Base-by-base conservation (phyloP, 352 stramenopile species). In the Saprolegnia diclina region DNA sequence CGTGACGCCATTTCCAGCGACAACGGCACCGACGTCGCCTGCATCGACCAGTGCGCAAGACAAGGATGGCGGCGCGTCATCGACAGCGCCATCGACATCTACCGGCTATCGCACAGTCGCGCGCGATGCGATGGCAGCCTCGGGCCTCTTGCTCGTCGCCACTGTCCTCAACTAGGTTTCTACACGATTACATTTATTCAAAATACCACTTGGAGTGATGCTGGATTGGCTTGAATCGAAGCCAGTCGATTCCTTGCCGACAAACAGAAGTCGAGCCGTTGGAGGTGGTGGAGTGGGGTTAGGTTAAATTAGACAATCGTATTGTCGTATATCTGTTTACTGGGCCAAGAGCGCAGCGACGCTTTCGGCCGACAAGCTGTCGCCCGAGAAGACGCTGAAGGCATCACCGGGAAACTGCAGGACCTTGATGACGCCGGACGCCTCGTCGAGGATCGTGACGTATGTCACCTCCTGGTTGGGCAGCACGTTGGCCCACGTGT, bases 371-470 rank as follows among this genome's bases (percentile, higher is more conserved):
- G 32, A 53, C 35, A 65, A 18, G 5, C 18, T 35, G 57, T 38
- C 24, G 4, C 19, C 18, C 14, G 52, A 21, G 53, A 66, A 66
- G 50, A 81, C 81, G 56, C 64, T 50, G 71, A 89, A 90, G 71
- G 88, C 77, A 55, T 82, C 81, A 63, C 61, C 73, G 4, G 64
- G 71, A 55, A 90, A 55, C 72, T 91, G 76, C 6, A 90, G 61
- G 48, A 92, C 83, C 73, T 87, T 88, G 64, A 90, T 79, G 9
- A 79, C 59, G 10, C 79, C 79, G 3, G 78, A 53, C 19, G 74
- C 75, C 71, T 84, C 77, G 63, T 92, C 79, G 19, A 92, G 80
- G 61, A 90, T 74, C 46, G 76, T 83, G 9, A 90, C 61, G 74
- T 90, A 92, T 5, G 82, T 75, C 0, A 77, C 85, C 6, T 73